A percentile compares a stretch with the other conserved stretches of the same genome.
These are phyloP conservation scores for Juglanconis oblonga DNA, from an alignment of 2,329 filamentous ascomycete genomes.

Conservation along the genomic window DNA sequence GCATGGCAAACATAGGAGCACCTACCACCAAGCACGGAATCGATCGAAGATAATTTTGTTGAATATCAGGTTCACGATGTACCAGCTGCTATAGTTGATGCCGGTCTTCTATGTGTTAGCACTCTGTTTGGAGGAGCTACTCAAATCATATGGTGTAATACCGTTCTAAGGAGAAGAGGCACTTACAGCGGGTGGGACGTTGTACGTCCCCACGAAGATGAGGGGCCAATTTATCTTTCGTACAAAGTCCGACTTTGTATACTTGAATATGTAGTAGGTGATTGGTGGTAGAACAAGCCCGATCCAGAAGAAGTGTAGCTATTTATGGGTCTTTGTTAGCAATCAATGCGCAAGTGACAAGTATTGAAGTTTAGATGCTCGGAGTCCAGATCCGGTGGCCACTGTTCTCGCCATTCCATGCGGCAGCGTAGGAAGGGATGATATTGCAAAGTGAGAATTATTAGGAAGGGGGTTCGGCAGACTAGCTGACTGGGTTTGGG, in stretches of 20 bases:
- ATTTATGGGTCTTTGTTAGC: background rate
- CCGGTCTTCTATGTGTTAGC: slow-evolving; percentile 20
- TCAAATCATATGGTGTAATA: no score
- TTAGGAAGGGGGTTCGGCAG: no score
- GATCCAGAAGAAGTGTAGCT: slow-evolving; percentile 50
- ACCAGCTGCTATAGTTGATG: slow-evolving; percentile 35
- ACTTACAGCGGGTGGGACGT: slow-evolving; percentile 32
- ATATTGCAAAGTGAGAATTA: background rate
- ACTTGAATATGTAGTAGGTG: slow-evolving; percentile 39
- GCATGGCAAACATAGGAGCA: background rate
- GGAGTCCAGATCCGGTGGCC: no score
- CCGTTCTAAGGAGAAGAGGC: no score
- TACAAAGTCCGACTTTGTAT: slow-evolving; percentile 31
- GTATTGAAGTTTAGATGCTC: no score
- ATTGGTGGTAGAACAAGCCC: slow-evolving; percentile 38
- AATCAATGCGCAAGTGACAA: background rate
- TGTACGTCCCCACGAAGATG: slow-evolving; percentile 35
- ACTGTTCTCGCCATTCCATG: no score
- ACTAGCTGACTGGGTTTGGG: no score
- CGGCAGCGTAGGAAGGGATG: no score
- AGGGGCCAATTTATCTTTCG: slow-evolving; percentile 34
- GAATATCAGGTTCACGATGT: slow-evolving; percentile 43
- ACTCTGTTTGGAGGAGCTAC: no score
- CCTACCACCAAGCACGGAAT: slow-evolving; percentile 42
- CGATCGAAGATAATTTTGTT: slow-evolving; percentile 40